Percentiles rank a stretch among this genome's conserved stretches.
phyloP scores from a whole-genome alignment of 1,284 basidiomycete genomes.

The Ganoderma resinaceum region DNA sequence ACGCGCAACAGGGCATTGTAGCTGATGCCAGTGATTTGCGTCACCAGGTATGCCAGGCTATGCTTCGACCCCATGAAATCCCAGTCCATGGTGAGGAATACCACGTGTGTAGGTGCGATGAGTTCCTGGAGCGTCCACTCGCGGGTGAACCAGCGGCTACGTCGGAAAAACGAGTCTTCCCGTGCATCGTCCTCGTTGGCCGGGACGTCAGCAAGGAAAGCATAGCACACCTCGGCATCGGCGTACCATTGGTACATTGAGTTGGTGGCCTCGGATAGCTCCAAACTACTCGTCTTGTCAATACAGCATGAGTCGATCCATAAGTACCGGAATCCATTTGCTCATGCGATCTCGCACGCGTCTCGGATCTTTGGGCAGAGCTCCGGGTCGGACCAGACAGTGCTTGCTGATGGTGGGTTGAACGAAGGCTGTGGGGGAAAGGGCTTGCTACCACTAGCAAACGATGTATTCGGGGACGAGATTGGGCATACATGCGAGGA shows the following conservation, averaged over 20 bases:
- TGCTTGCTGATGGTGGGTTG: neutral
- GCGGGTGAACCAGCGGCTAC: neutral
- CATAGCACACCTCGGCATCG: neutral
- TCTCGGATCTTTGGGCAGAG: conserved; percentile 1
- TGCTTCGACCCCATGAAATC: neutral
- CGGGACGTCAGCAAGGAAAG: neutral
- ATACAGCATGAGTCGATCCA: conserved; percentile 2
- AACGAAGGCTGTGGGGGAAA: neutral
- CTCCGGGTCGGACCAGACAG: neutral
- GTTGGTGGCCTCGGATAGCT: neutral
- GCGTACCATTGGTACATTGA: neutral
- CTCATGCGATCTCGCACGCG: neutral
- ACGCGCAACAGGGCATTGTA: neutral
- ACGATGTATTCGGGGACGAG: neutral
- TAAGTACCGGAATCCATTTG: neutral
- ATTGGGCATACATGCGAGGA: neutral
- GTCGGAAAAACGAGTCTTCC: neutral
- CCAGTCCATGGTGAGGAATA: neutral
- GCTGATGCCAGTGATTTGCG: neutral
- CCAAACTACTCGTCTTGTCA: neutral
- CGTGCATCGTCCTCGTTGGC: neutral
- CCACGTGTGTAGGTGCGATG: neutral
- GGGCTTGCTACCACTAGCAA: neutral
- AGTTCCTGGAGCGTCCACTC: neutral
- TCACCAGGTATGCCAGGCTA: neutral